Evolutionary conservation across 2,329 filamentous ascomycete species (phyloP).

Genomic region (Rhinocladiella mackenziei): DNA sequence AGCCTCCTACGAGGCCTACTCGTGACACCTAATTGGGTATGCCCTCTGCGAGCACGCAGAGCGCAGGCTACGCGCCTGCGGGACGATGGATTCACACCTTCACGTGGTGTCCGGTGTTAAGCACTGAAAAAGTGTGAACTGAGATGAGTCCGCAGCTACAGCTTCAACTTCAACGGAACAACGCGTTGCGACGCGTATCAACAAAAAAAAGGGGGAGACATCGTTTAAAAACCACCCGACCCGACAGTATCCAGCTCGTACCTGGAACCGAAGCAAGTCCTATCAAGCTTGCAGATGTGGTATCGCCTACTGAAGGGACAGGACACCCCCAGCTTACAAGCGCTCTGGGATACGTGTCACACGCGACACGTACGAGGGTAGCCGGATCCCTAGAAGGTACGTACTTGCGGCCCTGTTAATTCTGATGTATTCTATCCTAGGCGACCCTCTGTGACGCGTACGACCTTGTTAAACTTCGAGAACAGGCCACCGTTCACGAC

Average conservation of each 20-base stretch:
- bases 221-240: constrained; percentile 5
- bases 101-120: constrained; percentile 9
- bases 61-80: constrained; percentile 3
- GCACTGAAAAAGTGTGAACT: constrained; percentile 6
- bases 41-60: constrained; percentile 6
- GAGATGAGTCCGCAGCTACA: constrained; percentile 4
- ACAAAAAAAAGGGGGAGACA: constrained; percentile 2
- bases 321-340: constrained; percentile 5
- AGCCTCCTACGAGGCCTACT: too few relatives aligned
- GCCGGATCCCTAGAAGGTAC: too few relatives aligned
- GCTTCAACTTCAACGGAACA: background rate
- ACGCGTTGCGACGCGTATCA: constrained; percentile 3
- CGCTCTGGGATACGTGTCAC: background rate
- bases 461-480: too few relatives aligned
- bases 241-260: constrained; percentile 5
- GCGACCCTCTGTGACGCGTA: too few relatives aligned
- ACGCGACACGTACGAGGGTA: background rate
- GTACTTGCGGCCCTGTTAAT: too few relatives aligned
- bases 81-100: too few relatives aligned
- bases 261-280: constrained; percentile 6
- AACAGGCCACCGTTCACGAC: too few relatives aligned
- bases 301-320: constrained; percentile 2
- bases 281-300: constrained; percentile 2
- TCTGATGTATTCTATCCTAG: too few relatives aligned
- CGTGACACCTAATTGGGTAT: too few relatives aligned